Conservation (phyloP, 2,329 filamentous ascomycete genomes). For the Colletotrichum abscissum region DNA sequence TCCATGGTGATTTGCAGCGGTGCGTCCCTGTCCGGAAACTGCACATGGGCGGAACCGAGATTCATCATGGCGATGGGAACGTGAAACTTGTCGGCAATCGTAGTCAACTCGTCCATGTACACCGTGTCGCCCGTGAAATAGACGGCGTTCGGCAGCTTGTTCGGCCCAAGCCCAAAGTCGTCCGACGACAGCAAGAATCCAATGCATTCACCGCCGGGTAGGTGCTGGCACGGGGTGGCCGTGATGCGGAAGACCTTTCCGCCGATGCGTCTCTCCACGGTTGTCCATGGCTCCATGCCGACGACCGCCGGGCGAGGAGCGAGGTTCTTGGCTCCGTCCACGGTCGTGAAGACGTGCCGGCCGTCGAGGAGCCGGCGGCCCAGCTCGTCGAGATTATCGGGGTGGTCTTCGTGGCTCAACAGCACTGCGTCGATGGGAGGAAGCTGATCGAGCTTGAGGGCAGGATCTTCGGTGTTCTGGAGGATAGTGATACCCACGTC, state of each 20-base stretch:
- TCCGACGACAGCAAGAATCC: slow-evolving; percentile 54
- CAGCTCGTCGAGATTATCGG: slow-evolving; percentile 59
- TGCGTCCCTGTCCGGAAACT: too few relatives aligned
- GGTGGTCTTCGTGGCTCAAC: slow-evolving; percentile 62
- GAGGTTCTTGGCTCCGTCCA: slow-evolving; percentile 56
- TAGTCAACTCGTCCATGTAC: slow-evolving; percentile 52
- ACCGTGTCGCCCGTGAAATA: slow-evolving; percentile 63
- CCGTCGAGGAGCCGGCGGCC: slow-evolving; percentile 58
- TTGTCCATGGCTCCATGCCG: slow-evolving; percentile 55
- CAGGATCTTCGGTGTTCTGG: slow-evolving; percentile 46
- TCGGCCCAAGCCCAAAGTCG: slow-evolving; percentile 48
- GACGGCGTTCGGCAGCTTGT: slow-evolving; percentile 55
- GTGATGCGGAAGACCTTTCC: slow-evolving; percentile 51
- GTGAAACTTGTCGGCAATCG: slow-evolving; percentile 49
- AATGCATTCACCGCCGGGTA: slow-evolving; percentile 56
- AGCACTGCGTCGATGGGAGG: slow-evolving; percentile 60
- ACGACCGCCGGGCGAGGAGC: slow-evolving; percentile 53
- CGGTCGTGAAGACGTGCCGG: slow-evolving; percentile 56
- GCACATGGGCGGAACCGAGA: too few relatives aligned
- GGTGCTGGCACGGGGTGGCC: slow-evolving; percentile 55
- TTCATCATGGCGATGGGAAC: slow-evolving; percentile 44
- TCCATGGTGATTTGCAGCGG: slow-evolving; percentile 51
- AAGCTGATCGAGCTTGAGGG: slow-evolving; percentile 49
- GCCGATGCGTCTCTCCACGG: slow-evolving; percentile 35
- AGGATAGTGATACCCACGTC: slow-evolving; percentile 36